Conservation (phyloP, 2,329 filamentous ascomycete species). For the Septoria linicola region DNA sequence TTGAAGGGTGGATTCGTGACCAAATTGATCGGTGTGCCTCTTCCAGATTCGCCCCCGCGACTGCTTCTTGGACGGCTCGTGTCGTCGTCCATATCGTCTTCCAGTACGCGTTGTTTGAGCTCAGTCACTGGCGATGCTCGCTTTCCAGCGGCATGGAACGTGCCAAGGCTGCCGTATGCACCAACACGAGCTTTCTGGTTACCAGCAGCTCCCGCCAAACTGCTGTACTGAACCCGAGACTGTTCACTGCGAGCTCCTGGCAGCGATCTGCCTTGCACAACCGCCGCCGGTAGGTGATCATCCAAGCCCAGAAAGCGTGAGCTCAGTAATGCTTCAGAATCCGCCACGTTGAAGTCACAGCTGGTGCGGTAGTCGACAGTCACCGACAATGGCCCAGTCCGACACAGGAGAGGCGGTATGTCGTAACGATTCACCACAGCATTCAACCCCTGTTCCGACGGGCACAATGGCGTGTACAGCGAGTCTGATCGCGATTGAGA, state of each 20-base stretch:
- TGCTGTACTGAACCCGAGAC: constrained; percentile 28
- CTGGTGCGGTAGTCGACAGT: constrained; percentile 82
- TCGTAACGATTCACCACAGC: constrained; percentile 67
- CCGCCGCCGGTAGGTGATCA: constrained; percentile 48
- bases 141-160: constrained; percentile 34
- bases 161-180: constrained; percentile 37
- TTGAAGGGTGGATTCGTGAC: constrained; percentile 95
- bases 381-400: constrained; percentile 78
- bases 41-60: constrained; percentile 9
- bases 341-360: constrained; percentile 87
- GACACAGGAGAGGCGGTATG: constrained; percentile 82
- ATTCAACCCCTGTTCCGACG: constrained; percentile 53
- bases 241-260: constrained; percentile 50
- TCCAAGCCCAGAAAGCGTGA: constrained; percentile 91
- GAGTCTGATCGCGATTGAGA: constrained; percentile 60
- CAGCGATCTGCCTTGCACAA: constrained; percentile 29
- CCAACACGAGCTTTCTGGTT: constrained; percentile 27
- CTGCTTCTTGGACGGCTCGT: constrained; percentile 11
- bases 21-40: constrained; percentile 59
- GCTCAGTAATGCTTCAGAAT: constrained; percentile 85
- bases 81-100: constrained; percentile 24
- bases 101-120: constrained; percentile 29
- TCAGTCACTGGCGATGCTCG: constrained; percentile 34
- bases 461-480: constrained; percentile 68
- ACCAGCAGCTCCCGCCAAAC: constrained; percentile 21